phyloP scores from a whole-genome alignment of 345 rosid genomes.

The Bruguiera sexangula region DNA sequence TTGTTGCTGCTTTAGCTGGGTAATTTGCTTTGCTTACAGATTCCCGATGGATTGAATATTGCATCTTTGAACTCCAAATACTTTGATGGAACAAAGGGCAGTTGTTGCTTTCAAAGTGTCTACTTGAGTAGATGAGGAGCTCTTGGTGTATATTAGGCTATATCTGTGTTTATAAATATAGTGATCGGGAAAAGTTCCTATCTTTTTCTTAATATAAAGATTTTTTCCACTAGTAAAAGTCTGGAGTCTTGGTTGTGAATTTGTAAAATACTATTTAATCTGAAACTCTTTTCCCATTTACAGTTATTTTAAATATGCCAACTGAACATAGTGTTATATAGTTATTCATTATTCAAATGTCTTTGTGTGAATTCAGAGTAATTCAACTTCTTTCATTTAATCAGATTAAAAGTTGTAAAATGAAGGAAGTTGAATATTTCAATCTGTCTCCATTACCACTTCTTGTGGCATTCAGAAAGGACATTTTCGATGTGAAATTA shows the following conservation, averaged over 20 bases:
- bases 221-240: too few relatives aligned
- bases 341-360: neutral
- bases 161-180: too few relatives aligned
- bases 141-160: neutral
- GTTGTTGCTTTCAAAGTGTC: neutral
- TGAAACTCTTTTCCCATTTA: too few relatives aligned
- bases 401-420: neutral
- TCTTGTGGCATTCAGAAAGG: neutral
- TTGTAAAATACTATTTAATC: too few relatives aligned
- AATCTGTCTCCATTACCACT: neutral
- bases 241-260: too few relatives aligned
- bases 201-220: too few relatives aligned
- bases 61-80: neutral
- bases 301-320: neutral
- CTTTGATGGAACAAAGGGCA: neutral
- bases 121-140: neutral
- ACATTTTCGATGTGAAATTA: too few relatives aligned
- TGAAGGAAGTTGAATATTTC: neutral
- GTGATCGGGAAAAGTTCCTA: too few relatives aligned
- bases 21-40: constrained; percentile 22
- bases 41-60: neutral
- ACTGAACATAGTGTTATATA: neutral
- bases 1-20: constrained; percentile 96
- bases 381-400: neutral
- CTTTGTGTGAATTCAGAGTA: neutral